Evolutionary conservation across 2,329 filamentous ascomycete species (phyloP), one percentile per base, ranked within the genome.

Genomic region (Fusarium musae): DNA sequence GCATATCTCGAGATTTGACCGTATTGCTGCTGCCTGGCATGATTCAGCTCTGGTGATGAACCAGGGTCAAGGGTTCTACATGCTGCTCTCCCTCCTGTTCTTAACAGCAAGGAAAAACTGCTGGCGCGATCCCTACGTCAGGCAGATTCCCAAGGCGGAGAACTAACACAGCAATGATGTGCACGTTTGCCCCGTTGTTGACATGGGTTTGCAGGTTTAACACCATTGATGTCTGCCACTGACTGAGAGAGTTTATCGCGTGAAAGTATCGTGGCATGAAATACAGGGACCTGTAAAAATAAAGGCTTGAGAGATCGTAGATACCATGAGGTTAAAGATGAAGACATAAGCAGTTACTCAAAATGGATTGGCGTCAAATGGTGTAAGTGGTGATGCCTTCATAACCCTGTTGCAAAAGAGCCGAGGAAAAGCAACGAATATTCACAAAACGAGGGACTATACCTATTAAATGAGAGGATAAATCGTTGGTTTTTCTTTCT

Each of bases 21-120:
- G 43, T 64, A 75, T 63, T 57, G 57, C 68, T 76, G 74, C 63
- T 76, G 71, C 74, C 71, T 76, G n/a, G 36, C 39, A 50, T 46
- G 53, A 43, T 57, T 56, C 54, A 50, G 50, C 34, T 42, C 21
- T 53, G 17, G 32, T 8, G 42, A 19, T 9, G 47, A 15, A 52
- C 54, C 50, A 23, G 46, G 61, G 49, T 54, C 52, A 70, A 23
- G 56, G 50, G 28, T 53, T 39, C 23, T 58, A 3, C 28, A 46
- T 37, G n/a, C 28, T 39, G 15, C 19, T 56, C 21, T 23, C 26
- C 26, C 5, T 26, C 26, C 26, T 26, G 26, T 26, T 6, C 26
- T 26, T 28, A 2, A 8, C n/a, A 12, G 2, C 21, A 39, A 43
- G 59, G 39, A 42, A 65, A 54, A 6, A 8, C 21, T 40, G 4